These are phyloP conservation scores for Persicaria maculosa DNA, from an alignment of 148 eudicot species.

Conservation along the genomic window DNA sequence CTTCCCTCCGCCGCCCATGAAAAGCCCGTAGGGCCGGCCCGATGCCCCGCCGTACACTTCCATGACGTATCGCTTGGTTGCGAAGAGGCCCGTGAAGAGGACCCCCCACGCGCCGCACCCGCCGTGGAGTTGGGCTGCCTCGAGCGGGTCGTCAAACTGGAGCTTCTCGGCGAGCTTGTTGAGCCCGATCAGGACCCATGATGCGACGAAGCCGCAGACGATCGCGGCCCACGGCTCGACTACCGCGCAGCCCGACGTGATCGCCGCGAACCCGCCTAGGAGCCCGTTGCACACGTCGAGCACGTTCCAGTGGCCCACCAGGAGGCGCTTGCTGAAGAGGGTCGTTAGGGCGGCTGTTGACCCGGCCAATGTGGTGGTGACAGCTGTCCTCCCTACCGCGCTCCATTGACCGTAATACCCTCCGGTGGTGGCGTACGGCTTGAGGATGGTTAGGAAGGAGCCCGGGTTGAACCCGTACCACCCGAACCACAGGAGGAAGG, in stretches of 20 bases:
- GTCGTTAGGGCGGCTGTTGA: conserved; percentile 44
- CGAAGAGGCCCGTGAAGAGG: conserved; percentile 40
- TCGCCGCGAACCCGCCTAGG: conserved; percentile 43
- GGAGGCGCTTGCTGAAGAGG: conserved; percentile 28
- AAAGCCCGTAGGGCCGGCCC: conserved; percentile 28
- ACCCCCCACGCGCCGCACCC: conserved; percentile 53
- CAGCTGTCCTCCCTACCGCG: conserved; percentile 42
- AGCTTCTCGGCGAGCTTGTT: conserved; percentile 30
- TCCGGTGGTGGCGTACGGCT: conserved; percentile 15
- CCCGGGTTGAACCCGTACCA: conserved; percentile 57
- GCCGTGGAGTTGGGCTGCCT: conserved; percentile 46
- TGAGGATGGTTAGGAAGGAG: conserved; percentile 25
- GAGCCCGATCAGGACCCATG: conserved; percentile 38
- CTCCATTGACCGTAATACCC: conserved; percentile 39
- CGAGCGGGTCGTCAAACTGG: conserved; percentile 40
- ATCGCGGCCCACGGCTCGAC: conserved; percentile 58
- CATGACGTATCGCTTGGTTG: conserved; percentile 26
- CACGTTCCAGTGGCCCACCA: conserved; percentile 50
- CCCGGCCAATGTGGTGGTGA: conserved; percentile 44
- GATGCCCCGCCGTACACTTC: conserved; percentile 25
- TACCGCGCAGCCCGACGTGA: conserved; percentile 44
- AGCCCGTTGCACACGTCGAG: conserved; percentile 45
- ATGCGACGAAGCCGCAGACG: conserved; percentile 39
- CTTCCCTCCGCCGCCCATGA: conserved; percentile 35
- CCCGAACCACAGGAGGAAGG: conserved; percentile 53